Conservation (phyloP, 805 yeast genomes). For the Debaryomyces castellii region DNA sequence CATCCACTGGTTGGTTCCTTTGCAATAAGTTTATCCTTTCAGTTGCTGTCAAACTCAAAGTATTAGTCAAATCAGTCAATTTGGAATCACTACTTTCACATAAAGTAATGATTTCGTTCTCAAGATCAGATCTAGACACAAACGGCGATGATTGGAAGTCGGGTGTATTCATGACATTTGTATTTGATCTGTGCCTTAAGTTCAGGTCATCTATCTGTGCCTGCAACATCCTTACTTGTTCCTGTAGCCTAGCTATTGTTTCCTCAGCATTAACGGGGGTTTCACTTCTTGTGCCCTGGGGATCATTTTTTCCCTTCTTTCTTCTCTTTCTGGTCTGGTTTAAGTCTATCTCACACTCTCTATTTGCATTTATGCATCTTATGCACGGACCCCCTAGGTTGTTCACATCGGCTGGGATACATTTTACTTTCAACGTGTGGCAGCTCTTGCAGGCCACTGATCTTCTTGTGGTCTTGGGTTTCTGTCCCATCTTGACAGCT, state of each 20-base stretch:
- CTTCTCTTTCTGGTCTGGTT: conserved; percentile 55
- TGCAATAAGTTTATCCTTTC: conserved; percentile 34
- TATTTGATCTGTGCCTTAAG: not conserved
- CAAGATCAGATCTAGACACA: conserved; percentile 36
- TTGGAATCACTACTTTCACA: conserved; percentile 28
- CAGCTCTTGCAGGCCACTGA: conserved; percentile 65
- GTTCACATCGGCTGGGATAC: conserved; percentile 65
- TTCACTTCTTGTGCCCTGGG: conserved; percentile 5
- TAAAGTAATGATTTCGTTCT: conserved; percentile 39
- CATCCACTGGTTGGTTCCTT: conserved; percentile 37
- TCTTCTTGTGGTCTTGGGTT: conserved; percentile 7
- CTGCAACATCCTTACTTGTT: conserved; percentile 17
- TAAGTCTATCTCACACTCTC: conserved; percentile 66
- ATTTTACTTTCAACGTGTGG: conserved; percentile 79
- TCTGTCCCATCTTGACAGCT: not conserved
- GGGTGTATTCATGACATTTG: not conserved
- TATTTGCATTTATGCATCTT: conserved; percentile 65
- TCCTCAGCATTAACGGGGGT: conserved; percentile 12
- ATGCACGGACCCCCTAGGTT: conserved; percentile 67
- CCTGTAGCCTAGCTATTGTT: conserved; percentile 18
- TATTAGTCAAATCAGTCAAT: conserved; percentile 44
- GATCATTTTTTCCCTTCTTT: conserved; percentile 28
- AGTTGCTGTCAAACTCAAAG: conserved; percentile 47
- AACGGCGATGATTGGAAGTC: conserved; percentile 17
- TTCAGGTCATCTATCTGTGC: conserved; percentile 10